phyloP scores from a whole-genome alignment of 2,329 filamentous ascomycete species.

The Fusarium luffae region DNA sequence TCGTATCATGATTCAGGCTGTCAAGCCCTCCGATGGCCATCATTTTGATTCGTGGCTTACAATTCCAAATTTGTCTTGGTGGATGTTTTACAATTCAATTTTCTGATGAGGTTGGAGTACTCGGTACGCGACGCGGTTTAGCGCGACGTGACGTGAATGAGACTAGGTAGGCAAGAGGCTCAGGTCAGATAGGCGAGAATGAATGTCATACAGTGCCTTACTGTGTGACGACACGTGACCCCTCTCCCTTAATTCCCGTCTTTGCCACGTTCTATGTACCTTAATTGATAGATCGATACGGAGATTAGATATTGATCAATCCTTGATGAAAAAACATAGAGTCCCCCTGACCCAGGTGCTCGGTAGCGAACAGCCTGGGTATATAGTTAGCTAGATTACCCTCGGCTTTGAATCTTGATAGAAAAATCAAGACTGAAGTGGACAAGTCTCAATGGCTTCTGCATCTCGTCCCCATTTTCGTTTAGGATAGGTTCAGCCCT shows the following conservation, averaged over 20 bases:
- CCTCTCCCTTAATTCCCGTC: conserved; percentile 5
- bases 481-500: conserved; percentile 54
- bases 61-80: neutral
- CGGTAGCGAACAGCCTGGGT: conserved; percentile 33
- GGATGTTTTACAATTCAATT: neutral
- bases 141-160: conserved; percentile 17
- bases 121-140: conserved; percentile 25
- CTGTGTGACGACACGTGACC: conserved; percentile 26
- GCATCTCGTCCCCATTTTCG: conserved; percentile 36
- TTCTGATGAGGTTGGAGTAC: conserved; percentile 8
- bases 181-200: neutral
- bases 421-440: conserved; percentile 13
- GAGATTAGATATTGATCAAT: conserved; percentile 23
- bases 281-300: conserved; percentile 17
- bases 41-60: conserved; percentile 18
- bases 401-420: neutral
- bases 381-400: neutral
- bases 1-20: neutral
- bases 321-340: conserved; percentile 17
- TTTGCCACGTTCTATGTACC: conserved; percentile 24
- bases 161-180: conserved; percentile 1
- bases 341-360: conserved; percentile 31
- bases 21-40: neutral
- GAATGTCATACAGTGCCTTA: conserved; percentile 12
- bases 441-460: conserved; percentile 29